Conservation (phyloP, 2,329 filamentous ascomycete species). For the Neonectria hederae region DNA sequence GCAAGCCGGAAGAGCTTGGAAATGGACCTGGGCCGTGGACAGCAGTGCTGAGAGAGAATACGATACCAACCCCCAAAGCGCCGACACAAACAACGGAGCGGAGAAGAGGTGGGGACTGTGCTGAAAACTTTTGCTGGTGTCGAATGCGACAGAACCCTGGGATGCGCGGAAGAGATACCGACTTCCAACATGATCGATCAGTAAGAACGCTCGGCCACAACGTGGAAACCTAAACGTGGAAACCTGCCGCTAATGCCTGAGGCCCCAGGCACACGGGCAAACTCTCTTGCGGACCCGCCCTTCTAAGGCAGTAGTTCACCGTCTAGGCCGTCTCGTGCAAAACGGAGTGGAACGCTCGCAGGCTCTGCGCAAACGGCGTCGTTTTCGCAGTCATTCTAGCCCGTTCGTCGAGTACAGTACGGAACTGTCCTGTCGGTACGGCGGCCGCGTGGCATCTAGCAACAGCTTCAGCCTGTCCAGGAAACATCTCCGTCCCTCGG, state of each 20-base stretch:
- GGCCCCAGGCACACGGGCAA: background rate
- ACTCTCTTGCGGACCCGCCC: slow-evolving; percentile 27
- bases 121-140: slow-evolving; percentile 17
- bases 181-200: background rate
- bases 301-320: background rate
- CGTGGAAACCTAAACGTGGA: background rate
- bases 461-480: slow-evolving; percentile 21
- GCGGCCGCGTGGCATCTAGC: slow-evolving; percentile 28
- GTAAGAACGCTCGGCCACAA: background rate
- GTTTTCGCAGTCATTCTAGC: slow-evolving; percentile 25
- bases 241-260: slow-evolving; percentile 7
- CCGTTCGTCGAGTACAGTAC: slow-evolving; percentile 33
- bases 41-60: background rate
- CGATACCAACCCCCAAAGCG: background rate
- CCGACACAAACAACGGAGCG: background rate
- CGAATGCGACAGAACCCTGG: slow-evolving; percentile 1
- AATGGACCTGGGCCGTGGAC: background rate
- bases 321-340: background rate
- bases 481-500: slow-evolving; percentile 26
- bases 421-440: slow-evolving; percentile 29
- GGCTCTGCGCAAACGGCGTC: slow-evolving; percentile 31
- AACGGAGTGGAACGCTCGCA: slow-evolving; percentile 31
- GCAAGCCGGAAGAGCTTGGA: slow-evolving; percentile 1
- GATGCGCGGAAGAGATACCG: background rate
- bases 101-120: slow-evolving; percentile 6